Base-by-base conservation (phyloP, 148 eudicot species). In the Arctostaphylos glauca region DNA sequence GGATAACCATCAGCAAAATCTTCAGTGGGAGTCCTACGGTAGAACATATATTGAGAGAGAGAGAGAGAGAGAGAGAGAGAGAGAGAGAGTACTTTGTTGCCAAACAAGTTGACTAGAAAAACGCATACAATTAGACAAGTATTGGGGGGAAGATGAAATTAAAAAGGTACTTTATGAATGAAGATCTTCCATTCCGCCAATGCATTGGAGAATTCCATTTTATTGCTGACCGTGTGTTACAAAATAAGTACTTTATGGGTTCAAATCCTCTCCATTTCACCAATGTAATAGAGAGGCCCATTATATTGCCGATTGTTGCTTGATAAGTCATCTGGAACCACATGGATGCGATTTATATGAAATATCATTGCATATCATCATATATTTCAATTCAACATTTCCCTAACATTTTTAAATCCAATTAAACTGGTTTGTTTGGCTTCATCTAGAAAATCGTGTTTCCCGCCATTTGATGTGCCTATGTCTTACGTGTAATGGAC, bases 1-100 rank as follows among this genome's bases (percentile, higher is more conserved):
- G 90, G 89, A 81, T 88, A 88, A 59, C 90, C 90, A 73, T 84
- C 88, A 8, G 89, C 88, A 82, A 85, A 81, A 3, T 87, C 90
- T 38, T 91, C 88, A 82, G 87, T 93, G 0, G 98, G 95, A 38
- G 92, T 88, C 88, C 98, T 94, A 82, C 46, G 79, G 68, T 68
- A 82, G 21, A 38, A 77, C 62, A 68, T 12, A 62, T n/a, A 18
- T 10, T 31, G 5, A 78, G 18, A 2, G 25, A 78, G n/a, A 64
- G 9, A 50, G 0, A 50, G 2, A 19, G n/a, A 16, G n/a, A 56
- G 60, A 56, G 74, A 48, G 74, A 66, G 58, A 80, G 74, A 21
- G 47, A 44, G 23, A 50, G 74, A 66, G 49, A 25, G 18, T 47
- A 18, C 18, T 41, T 14, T 73, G 23, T 43, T 48, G 15, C 5